phyloP scores from a whole-genome alignment of 805 yeast species.

The Ogataea pini region DNA sequence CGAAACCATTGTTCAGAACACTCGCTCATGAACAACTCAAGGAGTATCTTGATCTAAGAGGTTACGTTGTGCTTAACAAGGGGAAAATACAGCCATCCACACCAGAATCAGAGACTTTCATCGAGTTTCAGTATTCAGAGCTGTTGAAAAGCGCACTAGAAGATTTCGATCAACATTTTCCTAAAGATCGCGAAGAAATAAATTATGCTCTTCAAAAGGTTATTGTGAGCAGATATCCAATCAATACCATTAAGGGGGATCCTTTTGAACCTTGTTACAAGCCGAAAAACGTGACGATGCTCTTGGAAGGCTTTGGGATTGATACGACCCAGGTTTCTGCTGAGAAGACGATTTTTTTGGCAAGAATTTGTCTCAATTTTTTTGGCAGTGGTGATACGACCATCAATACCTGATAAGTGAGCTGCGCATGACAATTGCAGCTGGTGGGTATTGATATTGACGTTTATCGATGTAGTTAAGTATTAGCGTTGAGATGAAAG shows the following conservation, averaged over 20 bases:
- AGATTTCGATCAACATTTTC: not conserved
- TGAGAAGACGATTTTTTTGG: not conserved
- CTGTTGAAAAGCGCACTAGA: not conserved
- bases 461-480: too few relatives aligned
- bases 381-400: not conserved
- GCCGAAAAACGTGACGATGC: constrained; percentile 1
- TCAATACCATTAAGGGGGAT: not conserved
- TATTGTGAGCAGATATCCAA: not conserved
- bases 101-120: constrained; percentile 2
- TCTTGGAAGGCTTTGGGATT: constrained; percentile 1
- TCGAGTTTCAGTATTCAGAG: constrained; percentile 6
- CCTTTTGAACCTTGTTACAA: not conserved
- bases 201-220: not conserved
- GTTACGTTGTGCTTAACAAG: constrained; percentile 4
- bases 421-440: too few relatives aligned
- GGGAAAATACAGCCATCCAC: constrained; percentile 4
- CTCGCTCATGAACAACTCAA: constrained; percentile 7
- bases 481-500: too few relatives aligned
- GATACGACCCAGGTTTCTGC: not conserved
- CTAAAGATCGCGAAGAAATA: constrained; percentile 1
- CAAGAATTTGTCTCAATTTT: not conserved
- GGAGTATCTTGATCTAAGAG: not conserved
- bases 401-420: too few relatives aligned
- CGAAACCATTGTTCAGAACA: not conserved
- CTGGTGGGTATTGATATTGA: too few relatives aligned